A percentile compares a stretch with the other conserved stretches of the same genome.
These are phyloP conservation scores for Gonium pectorale DNA, from an alignment of 139 green algal genomes.

Conservation along the genomic window DNA sequence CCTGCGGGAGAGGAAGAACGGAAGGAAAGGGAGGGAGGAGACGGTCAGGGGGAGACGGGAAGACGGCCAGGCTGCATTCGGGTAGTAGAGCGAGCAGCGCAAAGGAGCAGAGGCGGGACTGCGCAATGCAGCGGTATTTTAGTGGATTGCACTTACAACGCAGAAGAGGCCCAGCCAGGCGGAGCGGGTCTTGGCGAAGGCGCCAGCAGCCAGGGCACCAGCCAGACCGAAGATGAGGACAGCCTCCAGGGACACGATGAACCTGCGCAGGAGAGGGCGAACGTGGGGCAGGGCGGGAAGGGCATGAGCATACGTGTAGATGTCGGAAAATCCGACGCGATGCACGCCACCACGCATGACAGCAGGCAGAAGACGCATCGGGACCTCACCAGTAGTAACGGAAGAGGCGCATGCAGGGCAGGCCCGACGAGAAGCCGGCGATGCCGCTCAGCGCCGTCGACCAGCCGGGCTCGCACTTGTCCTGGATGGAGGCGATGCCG, in stretches of 20 bases:
- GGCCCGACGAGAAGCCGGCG: neutral
- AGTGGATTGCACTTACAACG: slow-evolving; percentile 1
- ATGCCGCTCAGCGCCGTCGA: neutral
- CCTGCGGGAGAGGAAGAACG: neutral
- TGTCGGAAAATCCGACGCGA: neutral
- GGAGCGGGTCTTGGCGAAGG: slow-evolving; percentile 8
- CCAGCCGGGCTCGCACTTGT: slow-evolving; percentile 7
- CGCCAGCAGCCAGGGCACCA: neutral
- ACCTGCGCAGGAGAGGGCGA: neutral
- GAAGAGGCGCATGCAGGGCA: slow-evolving; percentile 34
- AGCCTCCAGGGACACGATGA: slow-evolving; percentile 30
- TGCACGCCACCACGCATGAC: too few species aligned
- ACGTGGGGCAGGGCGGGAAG: neutral
- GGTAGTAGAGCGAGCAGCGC: neutral
- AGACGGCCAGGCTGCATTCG: neutral
- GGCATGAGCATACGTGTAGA: neutral
- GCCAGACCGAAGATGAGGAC: slow-evolving; percentile 18
- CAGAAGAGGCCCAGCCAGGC: slow-evolving; percentile 28
- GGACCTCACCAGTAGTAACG: slow-evolving; percentile 42
- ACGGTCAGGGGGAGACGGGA: neutral
- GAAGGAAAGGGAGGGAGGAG: neutral
- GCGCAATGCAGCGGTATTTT: too few species aligned
- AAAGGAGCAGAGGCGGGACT: neutral
- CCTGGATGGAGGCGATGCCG: slow-evolving; percentile 28
- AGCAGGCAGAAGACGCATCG: too few species aligned